Evolutionary conservation across 371 early-diverging fungal genomes (phyloP).

Genomic region (Circinella minor): DNA sequence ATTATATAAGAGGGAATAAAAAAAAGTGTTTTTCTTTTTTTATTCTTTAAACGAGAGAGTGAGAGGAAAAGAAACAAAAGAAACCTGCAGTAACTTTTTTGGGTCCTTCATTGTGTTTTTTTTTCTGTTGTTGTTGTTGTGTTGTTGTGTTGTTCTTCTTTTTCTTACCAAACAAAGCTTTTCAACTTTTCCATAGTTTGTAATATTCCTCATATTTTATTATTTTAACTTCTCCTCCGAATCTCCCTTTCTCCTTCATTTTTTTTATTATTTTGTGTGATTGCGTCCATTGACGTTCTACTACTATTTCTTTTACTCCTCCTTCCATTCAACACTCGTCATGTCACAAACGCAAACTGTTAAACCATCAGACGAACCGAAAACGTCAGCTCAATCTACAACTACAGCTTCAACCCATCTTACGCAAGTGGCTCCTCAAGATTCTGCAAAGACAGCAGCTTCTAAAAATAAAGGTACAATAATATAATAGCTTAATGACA

Average conservation of each 20-base stretch:
- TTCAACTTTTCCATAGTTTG: too few species aligned
- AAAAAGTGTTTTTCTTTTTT: too few species aligned
- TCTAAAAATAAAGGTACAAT: constrained; percentile 5
- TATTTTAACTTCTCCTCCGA: neutral
- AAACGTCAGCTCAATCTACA: constrained; percentile 12
- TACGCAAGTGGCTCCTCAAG: constrained; percentile 22
- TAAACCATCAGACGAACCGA: constrained; percentile 12
- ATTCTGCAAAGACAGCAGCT: constrained; percentile 13
- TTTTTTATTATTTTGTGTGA: constrained; percentile 8
- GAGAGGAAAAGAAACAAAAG: too few species aligned
- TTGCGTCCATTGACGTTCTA: constrained; percentile 4
- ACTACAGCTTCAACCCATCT: constrained; percentile 14
- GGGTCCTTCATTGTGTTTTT: too few species aligned
- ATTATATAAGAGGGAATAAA: too few species aligned
- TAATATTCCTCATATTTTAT: neutral
- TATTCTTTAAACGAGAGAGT: too few species aligned
- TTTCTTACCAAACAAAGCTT: too few species aligned
- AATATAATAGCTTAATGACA: too few species aligned
- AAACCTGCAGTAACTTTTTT: too few species aligned
- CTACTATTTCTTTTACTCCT: neutral
- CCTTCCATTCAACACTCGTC: neutral
- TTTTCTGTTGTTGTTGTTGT: too few species aligned
- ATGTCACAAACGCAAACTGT: constrained; percentile 6
- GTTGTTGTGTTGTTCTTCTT: too few species aligned
- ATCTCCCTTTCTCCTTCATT: neutral